Base-by-base conservation (phyloP, 441 rosid genomes). In the Adansonia madagascariensis region DNA sequence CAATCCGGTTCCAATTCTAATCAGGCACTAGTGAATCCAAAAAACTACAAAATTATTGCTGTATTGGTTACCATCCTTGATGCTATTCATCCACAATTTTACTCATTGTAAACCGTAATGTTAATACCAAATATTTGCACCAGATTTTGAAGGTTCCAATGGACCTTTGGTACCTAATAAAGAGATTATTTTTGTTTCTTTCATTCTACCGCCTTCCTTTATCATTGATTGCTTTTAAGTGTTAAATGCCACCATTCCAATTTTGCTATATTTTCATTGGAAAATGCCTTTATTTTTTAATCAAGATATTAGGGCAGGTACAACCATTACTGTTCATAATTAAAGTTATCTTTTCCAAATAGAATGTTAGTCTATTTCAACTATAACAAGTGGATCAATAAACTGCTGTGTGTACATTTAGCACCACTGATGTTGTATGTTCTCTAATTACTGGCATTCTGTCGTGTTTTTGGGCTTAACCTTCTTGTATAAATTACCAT, bases 361-460 rank as follows among this genome's bases (percentile, higher is more conserved):
- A 31, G 3, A 20, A 14, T 69, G 17, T 52, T 71, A 15, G 43
- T 53, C n/a, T 24, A 67, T 67, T 65, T 67, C 71, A 66, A 44
- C 35, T 2, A 15, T 20, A 12, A 67, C 55, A 18, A 67, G 52
- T 44, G n/a, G 35, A 18, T 66, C n/a, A 12, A 14, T 9, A 44
- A 66, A 46, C 44, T 35, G n/a, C 12, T 43, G 50, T 18, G 15
- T 17, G 12, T 65, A 17, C 22, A 64, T 64, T n/a, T 43, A 41
- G 15, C 41, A 41, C 41, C 20, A 64, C 22, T 31, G 12, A 3
- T 24, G 17, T 39, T 64, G 24, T 64, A 41, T 64, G 5, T 64
- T 64, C 49, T 64, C 14, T 41, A 39, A 41, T 64, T 31, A 39
- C 41, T 64, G 22, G 11, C 24, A 39, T n/a, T 41, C 11, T 15